Base-by-base conservation (phyloP, 2,329 filamentous ascomycete genomes). In the Dothideomycetidae sp. region DNA sequence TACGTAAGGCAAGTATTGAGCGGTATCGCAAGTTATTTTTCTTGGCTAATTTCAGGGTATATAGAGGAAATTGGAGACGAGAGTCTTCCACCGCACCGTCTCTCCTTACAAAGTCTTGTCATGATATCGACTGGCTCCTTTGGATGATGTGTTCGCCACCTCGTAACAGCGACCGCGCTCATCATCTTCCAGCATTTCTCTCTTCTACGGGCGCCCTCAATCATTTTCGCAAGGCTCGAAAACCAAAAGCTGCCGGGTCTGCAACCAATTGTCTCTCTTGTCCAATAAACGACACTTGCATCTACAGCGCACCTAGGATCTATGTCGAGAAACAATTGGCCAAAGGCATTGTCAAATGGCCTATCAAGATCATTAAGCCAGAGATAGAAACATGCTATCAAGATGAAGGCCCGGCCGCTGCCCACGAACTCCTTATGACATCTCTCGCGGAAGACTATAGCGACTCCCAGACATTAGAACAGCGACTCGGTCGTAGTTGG, bases 71-170 rank as follows among this genome's bases (percentile, higher is more conserved):
- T 59, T 96, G 90, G 90, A 74, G 88, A 4, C 82, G 81, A 44
- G 75, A 83, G 46, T 78, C 74, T 1, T 78, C 64, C 4, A 77
- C 71, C n/a, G 86, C 71, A 15, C 88, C 78, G 5, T 88, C 81
- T 1, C 67, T 98, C 2, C 68, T 98, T 18, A 93, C 88, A 2
- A 98, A 96, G 60, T 92, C 83, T 42, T 96, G 90, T 49, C 90
- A 98, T 51, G 90, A 98, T 49, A 81, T 98, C 34, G 90, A 98
- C 53, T 74, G 96, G 40, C 62, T 96, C 3, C 65, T 96, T 11
- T 98, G 90, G 90, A 63, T 96, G 32, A 68, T 96, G 9, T 88
- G 78, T 52, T 83, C 81, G 1, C 81, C 83, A 0, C 57, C 69
- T 0, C 30, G 17, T 12, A 38, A 45, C 3, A 29, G 32, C 2